These are phyloP conservation scores for Coniochaeta prunicola DNA, from an alignment of 2,329 filamentous ascomycete genomes.

Conservation along the genomic window DNA sequence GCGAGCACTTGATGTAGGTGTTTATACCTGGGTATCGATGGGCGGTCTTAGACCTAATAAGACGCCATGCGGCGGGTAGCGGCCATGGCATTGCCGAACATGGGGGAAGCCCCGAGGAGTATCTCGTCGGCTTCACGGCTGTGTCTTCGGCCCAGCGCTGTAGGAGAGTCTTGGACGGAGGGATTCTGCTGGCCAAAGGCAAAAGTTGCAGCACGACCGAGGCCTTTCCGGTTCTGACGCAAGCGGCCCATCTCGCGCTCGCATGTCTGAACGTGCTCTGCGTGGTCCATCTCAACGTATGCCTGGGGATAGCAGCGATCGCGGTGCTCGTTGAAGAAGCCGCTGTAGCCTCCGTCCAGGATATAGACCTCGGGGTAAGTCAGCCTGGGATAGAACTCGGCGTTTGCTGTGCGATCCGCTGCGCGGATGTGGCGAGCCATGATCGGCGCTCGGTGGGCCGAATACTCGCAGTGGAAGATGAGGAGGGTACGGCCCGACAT, in stretches of 20 bases:
- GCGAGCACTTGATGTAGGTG: not conserved
- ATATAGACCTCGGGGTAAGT: constrained; percentile 98
- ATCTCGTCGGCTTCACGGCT: constrained; percentile 32
- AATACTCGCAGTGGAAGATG: constrained; percentile 98
- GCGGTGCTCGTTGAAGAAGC: constrained; percentile 76
- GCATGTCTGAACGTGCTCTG: constrained; percentile 86
- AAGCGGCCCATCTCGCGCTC: constrained; percentile 92
- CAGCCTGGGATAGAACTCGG: constrained; percentile 76
- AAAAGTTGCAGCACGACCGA: constrained; percentile 86
- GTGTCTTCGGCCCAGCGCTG: constrained; percentile 37
- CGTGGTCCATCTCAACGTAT: constrained; percentile 93
- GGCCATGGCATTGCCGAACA: constrained; percentile 41
- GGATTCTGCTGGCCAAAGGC: constrained; percentile 73
- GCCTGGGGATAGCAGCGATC: constrained; percentile 85
- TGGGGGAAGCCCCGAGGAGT: constrained; percentile 32
- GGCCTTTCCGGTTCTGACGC: constrained; percentile 74
- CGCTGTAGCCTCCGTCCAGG: constrained; percentile 90
- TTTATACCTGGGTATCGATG: not conserved
- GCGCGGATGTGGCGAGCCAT: constrained; percentile 93
- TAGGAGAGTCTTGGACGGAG: constrained; percentile 53
- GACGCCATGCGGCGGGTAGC: constrained; percentile 57
- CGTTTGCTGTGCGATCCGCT: constrained; percentile 79
- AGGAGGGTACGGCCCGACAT: constrained; percentile 69
- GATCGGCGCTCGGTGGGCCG: constrained; percentile 87
- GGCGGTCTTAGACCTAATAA: not conserved